Percentiles rank a stretch among this genome's conserved stretches.
Evolutionary conservation across 208 protist species (phyloP).

Genomic region (Leishmania turanica): DNA sequence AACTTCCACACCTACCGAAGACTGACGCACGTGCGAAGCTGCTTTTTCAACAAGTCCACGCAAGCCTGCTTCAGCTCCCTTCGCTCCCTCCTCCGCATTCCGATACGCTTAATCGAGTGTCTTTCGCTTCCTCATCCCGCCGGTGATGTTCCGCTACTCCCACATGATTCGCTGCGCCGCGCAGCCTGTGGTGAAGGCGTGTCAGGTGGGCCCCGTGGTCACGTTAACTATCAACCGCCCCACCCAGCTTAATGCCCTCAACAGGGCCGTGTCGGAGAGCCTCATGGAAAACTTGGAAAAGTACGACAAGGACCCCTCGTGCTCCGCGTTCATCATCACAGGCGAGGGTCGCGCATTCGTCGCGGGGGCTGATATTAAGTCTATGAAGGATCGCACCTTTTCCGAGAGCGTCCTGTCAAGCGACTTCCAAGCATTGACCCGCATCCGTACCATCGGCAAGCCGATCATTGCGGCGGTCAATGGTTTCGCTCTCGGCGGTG

Average conservation of each 20-base stretch:
- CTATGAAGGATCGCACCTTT: constrained; percentile 86
- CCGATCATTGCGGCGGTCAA: constrained; percentile 92
- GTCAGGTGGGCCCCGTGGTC: constrained; percentile 67
- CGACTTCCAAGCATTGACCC: constrained; percentile 72
- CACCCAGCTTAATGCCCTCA: constrained; percentile 95
- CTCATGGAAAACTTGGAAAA: constrained; percentile 69
- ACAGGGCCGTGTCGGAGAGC: constrained; percentile 73
- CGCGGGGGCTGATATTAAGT: constrained; percentile 97
- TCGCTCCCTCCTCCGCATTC: not conserved
- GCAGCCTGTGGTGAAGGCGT: constrained; percentile 56
- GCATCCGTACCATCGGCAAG: constrained; percentile 63
- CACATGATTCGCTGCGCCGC: constrained; percentile 38
- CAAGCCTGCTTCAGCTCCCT: not conserved
- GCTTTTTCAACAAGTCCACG: not conserved
- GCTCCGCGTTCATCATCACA: constrained; percentile 92
- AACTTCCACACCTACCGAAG: not conserved
- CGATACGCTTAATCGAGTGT: not conserved
- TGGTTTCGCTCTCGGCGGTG: constrained; percentile 91
- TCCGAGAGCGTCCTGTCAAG: constrained; percentile 75
- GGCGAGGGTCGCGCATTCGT: constrained; percentile 95
- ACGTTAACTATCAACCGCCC: constrained; percentile 94
- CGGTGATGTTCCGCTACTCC: constrained; percentile 48
- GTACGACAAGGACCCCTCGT: constrained; percentile 81
- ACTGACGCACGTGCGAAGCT: not conserved
- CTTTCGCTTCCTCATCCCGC: not conserved